phyloP scores from a whole-genome alignment of 2,329 filamentous ascomycete species.

The Colletotrichum horii region DNA sequence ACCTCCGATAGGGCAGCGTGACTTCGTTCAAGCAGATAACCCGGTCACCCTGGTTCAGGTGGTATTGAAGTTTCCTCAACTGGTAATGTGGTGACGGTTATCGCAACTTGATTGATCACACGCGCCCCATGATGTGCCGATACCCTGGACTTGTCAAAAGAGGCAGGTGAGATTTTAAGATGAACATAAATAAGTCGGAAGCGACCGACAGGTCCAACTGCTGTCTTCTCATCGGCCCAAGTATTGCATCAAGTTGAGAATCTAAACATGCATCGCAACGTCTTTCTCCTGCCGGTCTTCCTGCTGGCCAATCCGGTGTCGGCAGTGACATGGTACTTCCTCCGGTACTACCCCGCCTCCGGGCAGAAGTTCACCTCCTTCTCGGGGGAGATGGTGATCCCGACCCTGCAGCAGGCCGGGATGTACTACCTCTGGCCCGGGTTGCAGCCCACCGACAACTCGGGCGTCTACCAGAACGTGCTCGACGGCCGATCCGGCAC shows the following conservation, averaged over 20 bases:
- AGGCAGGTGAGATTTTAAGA: not conserved
- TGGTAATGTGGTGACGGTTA: not conserved
- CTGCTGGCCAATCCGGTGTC: slow-evolving; percentile 22
- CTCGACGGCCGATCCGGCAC: slow-evolving; percentile 40
- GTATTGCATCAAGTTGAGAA: not conserved
- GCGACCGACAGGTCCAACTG: not conserved
- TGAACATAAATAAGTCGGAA: not conserved
- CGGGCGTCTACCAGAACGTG: slow-evolving; percentile 42
- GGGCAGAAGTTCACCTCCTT: slow-evolving; percentile 34
- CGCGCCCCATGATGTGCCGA: not conserved
- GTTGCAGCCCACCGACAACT: slow-evolving; percentile 39
- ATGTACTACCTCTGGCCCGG: slow-evolving; percentile 45
- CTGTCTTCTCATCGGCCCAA: not conserved
- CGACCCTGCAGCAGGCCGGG: slow-evolving; percentile 28
- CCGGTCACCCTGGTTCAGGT: not conserved
- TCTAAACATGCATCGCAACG: not conserved
- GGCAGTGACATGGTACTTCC: slow-evolving; percentile 35
- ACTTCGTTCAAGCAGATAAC: not conserved
- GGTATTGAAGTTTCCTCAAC: not conserved
- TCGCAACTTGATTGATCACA: not conserved
- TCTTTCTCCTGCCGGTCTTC: slow-evolving; percentile 21
- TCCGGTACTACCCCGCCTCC: slow-evolving; percentile 32
- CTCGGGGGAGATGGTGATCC: slow-evolving; percentile 30
- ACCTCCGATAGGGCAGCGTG: not conserved
- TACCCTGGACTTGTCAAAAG: not conserved